phyloP scores from a whole-genome alignment of 345 rosid species.

The Salix viminalis region DNA sequence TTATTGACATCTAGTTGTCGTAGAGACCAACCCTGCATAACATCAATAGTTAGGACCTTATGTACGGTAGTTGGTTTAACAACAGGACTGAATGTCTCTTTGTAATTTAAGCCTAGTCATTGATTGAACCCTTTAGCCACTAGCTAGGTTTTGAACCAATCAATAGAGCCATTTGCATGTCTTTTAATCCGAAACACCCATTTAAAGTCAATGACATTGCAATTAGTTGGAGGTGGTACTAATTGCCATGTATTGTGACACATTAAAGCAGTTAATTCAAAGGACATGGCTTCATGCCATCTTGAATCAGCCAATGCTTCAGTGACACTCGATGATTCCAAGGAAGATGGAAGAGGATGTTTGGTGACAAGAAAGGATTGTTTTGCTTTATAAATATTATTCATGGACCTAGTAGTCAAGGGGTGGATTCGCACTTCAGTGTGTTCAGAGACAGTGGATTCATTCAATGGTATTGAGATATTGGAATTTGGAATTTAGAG shows the following conservation, averaged over 20 bases:
- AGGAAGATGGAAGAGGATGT: not conserved
- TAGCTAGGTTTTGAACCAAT: accelerated
- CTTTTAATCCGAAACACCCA: not conserved
- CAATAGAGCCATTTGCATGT: accelerated
- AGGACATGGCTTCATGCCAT: not conserved
- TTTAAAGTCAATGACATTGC: not conserved
- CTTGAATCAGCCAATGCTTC: accelerated
- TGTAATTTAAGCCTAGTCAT: not conserved
- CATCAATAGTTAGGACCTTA: accelerated
- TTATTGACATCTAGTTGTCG: too few species aligned
- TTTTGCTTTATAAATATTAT: not conserved
- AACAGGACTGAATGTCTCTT: not conserved
- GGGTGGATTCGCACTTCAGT: too few species aligned
- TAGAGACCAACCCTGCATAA: not conserved
- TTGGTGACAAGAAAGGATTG: not conserved
- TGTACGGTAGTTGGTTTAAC: accelerated
- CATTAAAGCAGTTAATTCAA: too few species aligned
- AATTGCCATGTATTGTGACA: too few species aligned
- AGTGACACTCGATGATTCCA: not conserved
- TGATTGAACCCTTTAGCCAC: not conserved
- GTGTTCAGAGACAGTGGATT: too few species aligned
- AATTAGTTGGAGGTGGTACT: too few species aligned
- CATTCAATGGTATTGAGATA: too few species aligned
- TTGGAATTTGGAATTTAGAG: too few species aligned
- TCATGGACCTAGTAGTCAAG: not conserved